Base-by-base conservation (phyloP, 2,329 filamentous ascomycete species). In the Rutstroemia sp. region DNA sequence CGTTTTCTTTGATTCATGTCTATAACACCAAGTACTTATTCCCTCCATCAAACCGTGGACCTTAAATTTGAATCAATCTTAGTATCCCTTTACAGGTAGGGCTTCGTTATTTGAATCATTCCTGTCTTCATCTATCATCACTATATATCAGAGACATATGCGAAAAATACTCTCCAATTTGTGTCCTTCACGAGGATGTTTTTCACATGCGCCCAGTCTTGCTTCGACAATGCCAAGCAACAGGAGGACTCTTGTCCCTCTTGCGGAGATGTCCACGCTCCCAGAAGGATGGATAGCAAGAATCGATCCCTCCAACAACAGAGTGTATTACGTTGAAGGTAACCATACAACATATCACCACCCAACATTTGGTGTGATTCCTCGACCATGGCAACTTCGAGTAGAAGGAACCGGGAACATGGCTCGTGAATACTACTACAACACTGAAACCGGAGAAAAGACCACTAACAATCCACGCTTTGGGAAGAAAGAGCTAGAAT, bases 331-430 rank as follows among this genome's bases (percentile, higher is more conserved):
- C 39, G 40, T 48, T 8, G 25, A 34, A 10, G 23, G 9, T 1
- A 38, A 27, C 8, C 2, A 45, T 10, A 34, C 39, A n/a, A 58
- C 56, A 4, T 55, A 39, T 14, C 46, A 46, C 34, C 56, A 58
- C 40, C 56, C 56, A 3, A 48, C 36, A 36, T 48, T 39, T 14
- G 57, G 58, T 27, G 27, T 25, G 6, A 50, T 60, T 36, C 58
- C 58, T 17, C 42, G 55, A 25, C 51, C 51, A n/a, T 60, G 58
- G 58, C 54, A 59, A 12, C 47, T 60, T 14, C 45, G 30, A 21
- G 25, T 58, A n/a, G 48, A 58, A 5, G 27, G 47, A 2, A 45
- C 44, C 16, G 38, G 45, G 5, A 12, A 16, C 5, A 38, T 27
- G 5, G 21, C 42, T 44, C 38, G 45, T 14, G 55, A 57, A 27